Base-by-base conservation (phyloP, 1,284 basidiomycete genomes). In the Laetiporus sulphureus region DNA sequence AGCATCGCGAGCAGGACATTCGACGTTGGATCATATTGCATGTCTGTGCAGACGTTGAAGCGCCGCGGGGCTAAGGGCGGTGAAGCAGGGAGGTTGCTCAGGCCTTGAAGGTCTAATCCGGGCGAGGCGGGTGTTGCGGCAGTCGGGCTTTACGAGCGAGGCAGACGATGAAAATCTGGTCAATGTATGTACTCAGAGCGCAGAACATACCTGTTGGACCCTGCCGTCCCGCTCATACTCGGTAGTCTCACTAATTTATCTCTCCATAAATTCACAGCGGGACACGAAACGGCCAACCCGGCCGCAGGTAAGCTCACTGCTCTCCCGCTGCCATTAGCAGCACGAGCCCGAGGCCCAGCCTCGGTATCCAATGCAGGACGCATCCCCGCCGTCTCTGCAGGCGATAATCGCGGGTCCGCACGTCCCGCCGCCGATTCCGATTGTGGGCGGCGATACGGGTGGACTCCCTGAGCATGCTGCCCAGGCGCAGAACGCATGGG, bases 1-100 rank as follows among this genome's bases (percentile, higher is more conserved):
- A 82, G 69, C 60, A 75, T 66, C 36, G 73, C 77, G 42, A 68
- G 70, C 51, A 83, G 56, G 36, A 67, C 50, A 51, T 66, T 66
- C 32, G 65, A 68, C 18, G 65, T 58, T 25, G 55, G 52, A 56
- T 76, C 66, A 57, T 70, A 77, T 54, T 73, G 66, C n/a, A 73
- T 56, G 59, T 82, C 79, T 27, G 73, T 63, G 49, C 77, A 69
- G 46, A 78, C 71, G 23, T 43, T 46, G 40, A 57, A 62, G 11
- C 53, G 55, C 30, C 43, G 41, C 31, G 46, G 37, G 12, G n/a
- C n/a, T 10, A 15, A 20, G 8, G n/a, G 36, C 36, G 23, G 21
- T 4, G 21, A 25, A 13, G 4, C 22, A 8, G 36, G 22, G 15
- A 33, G 13, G 22, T 38, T 32, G 31, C 31, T 7, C 31, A 6